Conservation (phyloP, 1,284 basidiomycete species). For the Meripilus lineatus region DNA sequence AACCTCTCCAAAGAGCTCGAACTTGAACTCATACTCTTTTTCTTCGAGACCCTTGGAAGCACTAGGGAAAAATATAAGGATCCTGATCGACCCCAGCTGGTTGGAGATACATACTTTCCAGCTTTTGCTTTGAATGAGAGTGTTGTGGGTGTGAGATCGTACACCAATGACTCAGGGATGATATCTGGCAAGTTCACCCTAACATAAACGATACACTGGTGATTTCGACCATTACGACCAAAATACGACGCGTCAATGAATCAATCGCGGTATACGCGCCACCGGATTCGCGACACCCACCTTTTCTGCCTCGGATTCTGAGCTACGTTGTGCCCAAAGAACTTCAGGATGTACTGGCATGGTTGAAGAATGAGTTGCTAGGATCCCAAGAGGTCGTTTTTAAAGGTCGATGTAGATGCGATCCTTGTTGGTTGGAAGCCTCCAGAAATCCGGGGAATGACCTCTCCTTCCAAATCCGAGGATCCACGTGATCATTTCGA, state of each 20-base stretch:
- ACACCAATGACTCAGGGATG: slow-evolving; percentile 53
- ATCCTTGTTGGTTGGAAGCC: slow-evolving; percentile 25
- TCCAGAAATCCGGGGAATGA: slow-evolving; percentile 34
- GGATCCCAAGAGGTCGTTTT: slow-evolving; percentile 10
- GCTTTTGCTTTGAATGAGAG: slow-evolving; percentile 71
- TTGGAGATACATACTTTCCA: slow-evolving; percentile 52
- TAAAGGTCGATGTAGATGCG: background rate
- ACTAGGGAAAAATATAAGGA: slow-evolving; percentile 26
- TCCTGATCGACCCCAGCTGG: slow-evolving; percentile 1
- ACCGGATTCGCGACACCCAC: too few species aligned
- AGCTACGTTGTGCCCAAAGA: slow-evolving; percentile 89
- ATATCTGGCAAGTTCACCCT: slow-evolving; percentile 86
- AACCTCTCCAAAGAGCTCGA: slow-evolving; percentile 74
- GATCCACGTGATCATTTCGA: slow-evolving; percentile 9
- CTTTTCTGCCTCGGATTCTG: slow-evolving; percentile 60
- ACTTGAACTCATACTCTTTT: slow-evolving; percentile 66
- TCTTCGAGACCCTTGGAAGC: slow-evolving; percentile 47
- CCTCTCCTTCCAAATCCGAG: slow-evolving; percentile 1
- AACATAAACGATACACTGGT: slow-evolving; percentile 77
- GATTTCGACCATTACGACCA: slow-evolving; percentile 3
- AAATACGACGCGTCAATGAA: slow-evolving; percentile 16
- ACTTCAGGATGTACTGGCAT: slow-evolving; percentile 76
- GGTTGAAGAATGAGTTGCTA: slow-evolving; percentile 11
- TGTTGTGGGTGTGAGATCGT: slow-evolving; percentile 56
- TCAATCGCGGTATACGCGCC: too few species aligned